Evolutionary conservation across 305 asterid species (phyloP).

Genomic region (Plantago coronopus): DNA sequence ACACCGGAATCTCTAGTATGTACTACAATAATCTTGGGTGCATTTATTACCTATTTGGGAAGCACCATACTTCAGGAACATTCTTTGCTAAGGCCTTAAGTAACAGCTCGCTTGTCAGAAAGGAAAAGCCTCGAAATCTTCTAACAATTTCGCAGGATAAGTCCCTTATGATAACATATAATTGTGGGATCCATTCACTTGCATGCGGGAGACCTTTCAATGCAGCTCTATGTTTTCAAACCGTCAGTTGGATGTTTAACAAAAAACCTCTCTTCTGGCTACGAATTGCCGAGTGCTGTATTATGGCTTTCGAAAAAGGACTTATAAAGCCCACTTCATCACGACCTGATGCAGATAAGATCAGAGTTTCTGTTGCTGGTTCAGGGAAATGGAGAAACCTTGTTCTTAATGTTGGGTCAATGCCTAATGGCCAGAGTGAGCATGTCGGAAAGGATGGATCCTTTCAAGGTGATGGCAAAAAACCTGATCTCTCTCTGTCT

Average conservation of each 20-base stretch:
- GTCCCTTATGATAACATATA: slow-evolving; percentile 64
- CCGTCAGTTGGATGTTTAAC: slow-evolving; percentile 54
- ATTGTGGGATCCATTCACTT: slow-evolving; percentile 71
- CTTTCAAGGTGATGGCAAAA: slow-evolving; percentile 34
- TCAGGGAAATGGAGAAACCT: slow-evolving; percentile 93
- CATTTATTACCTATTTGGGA: slow-evolving; percentile 72
- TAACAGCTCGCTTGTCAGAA: slow-evolving; percentile 44
- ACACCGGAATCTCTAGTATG: slow-evolving; percentile 66
- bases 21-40: slow-evolving; percentile 93
- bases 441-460: slow-evolving; percentile 33
- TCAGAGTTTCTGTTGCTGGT: slow-evolving; percentile 69
- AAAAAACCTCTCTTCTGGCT: slow-evolving; percentile 81
- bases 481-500: slow-evolving; percentile 49
- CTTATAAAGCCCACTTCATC: slow-evolving; percentile 40
- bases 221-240: slow-evolving; percentile 73
- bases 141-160: slow-evolving; percentile 71
- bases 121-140: slow-evolving; percentile 69
- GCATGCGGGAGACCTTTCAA: slow-evolving; percentile 80
- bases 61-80: slow-evolving; percentile 63
- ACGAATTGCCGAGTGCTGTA: slow-evolving; percentile 87
- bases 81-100: slow-evolving; percentile 73
- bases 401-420: slow-evolving; percentile 39
- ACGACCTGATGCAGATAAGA: slow-evolving; percentile 36
- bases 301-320: slow-evolving; percentile 86
- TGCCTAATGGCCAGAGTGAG: slow-evolving; percentile 33